Evolutionary conservation across 352 stramenopile genomes (phyloP).

Genomic region (Elongisporangium anandrum): DNA sequence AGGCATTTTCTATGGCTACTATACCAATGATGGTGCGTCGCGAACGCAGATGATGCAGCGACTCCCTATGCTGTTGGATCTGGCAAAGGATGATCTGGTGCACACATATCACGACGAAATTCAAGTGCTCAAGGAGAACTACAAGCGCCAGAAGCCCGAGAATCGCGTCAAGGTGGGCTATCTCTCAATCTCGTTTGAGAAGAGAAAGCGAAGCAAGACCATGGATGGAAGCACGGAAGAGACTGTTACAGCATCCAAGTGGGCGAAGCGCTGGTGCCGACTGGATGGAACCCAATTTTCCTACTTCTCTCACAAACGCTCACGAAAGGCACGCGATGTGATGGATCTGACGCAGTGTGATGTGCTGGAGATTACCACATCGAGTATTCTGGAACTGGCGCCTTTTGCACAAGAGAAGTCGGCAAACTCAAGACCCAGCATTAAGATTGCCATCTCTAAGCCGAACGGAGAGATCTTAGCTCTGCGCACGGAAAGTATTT

Average conservation of each 20-base stretch:
- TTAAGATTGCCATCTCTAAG: conserved; percentile 71
- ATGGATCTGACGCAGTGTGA: conserved; percentile 71
- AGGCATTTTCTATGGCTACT: conserved; percentile 72
- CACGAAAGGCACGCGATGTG: conserved; percentile 62
- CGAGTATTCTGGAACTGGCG: conserved; percentile 34
- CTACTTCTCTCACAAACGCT: conserved; percentile 80
- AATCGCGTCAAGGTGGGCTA: conserved; percentile 82
- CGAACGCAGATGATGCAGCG: conserved; percentile 65
- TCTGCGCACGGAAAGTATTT: conserved; percentile 71
- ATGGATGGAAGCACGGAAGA: conserved; percentile 54
- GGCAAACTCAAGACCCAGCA: conserved; percentile 35
- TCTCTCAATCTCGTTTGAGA: conserved; percentile 70
- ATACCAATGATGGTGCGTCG: conserved; percentile 49
- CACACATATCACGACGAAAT: conserved; percentile 87
- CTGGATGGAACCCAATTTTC: conserved; percentile 74
- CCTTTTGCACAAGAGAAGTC: conserved; percentile 50
- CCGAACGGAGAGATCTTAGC: conserved; percentile 63
- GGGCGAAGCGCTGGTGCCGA: conserved; percentile 83
- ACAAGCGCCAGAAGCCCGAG: conserved; percentile 73
- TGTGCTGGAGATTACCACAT: conserved; percentile 61
- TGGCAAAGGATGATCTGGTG: conserved; percentile 71
- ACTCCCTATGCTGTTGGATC: conserved; percentile 59
- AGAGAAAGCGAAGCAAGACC: conserved; percentile 46
- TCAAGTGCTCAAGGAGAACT: conserved; percentile 75
- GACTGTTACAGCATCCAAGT: conserved; percentile 55